These are phyloP conservation scores for Eimeria mitis DNA, from an alignment of 169 alveolate genomes.

Conservation along the genomic window DNA sequence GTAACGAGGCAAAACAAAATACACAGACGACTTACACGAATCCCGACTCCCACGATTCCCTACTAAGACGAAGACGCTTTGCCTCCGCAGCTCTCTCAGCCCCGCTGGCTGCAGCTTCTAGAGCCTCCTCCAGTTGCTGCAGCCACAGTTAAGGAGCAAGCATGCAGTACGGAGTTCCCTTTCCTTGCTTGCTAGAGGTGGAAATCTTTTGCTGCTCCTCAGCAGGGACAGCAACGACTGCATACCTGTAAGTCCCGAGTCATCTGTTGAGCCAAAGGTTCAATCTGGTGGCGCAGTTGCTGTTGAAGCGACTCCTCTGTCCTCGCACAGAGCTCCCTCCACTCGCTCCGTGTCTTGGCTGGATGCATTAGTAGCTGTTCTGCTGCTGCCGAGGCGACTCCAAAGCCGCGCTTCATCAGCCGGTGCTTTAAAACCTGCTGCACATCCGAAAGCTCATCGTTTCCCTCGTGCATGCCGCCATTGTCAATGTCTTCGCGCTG, in stretches of 20 bases:
- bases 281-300: conserved; percentile 37
- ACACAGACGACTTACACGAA: conserved; percentile 19
- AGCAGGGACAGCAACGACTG: not conserved
- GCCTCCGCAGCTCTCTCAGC: conserved; percentile 58
- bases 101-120: conserved; percentile 36
- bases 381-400: conserved; percentile 34
- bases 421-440: conserved; percentile 51
- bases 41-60: conserved; percentile 67
- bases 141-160: conserved; percentile 4
- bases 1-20: not conserved
- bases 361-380: conserved; percentile 48
- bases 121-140: conserved; percentile 63
- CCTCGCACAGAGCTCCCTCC: conserved; percentile 23
- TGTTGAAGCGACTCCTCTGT: conserved; percentile 42
- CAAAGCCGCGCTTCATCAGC: conserved; percentile 12
- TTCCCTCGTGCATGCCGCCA: conserved; percentile 21
- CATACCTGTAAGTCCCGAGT: conserved; percentile 39
- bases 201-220: not conserved
- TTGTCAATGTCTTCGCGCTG: conserved; percentile 19
- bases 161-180: not conserved
- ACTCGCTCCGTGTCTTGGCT: conserved; percentile 30
- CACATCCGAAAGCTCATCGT: conserved; percentile 35
- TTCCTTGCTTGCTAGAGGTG: not conserved
- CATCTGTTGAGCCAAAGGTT: conserved; percentile 17
- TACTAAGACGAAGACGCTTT: conserved; percentile 58